These are phyloP conservation scores for Solanum hybrid DNA, from an alignment of 305 asterid genomes.

Conservation along the genomic window DNA sequence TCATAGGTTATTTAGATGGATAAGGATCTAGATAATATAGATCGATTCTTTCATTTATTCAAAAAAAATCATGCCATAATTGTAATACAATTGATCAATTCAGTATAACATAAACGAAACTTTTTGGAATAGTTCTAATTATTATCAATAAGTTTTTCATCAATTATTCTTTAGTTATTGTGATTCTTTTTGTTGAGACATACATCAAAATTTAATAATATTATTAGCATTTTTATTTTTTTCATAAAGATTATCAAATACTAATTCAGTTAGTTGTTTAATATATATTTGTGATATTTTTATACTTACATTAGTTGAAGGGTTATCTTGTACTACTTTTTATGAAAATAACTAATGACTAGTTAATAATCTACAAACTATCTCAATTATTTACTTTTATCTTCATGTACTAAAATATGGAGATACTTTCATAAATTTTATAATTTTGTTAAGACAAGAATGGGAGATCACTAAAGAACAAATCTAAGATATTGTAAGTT, in stretches of 20 bases:
- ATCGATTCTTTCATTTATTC: neutral
- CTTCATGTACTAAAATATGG: too few relatives aligned
- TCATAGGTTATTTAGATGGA: neutral
- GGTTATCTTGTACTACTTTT: neutral
- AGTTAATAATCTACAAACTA: neutral
- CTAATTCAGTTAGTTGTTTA: neutral
- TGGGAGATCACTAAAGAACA: too few relatives aligned
- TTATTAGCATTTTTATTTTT: neutral
- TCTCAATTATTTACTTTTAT: too few relatives aligned
- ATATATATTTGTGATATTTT: neutral
- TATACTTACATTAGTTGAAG: neutral
- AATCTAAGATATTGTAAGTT: neutral
- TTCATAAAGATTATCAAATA: neutral
- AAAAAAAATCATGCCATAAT: neutral
- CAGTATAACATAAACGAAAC: neutral
- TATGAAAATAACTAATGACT: neutral
- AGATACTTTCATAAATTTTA: too few relatives aligned
- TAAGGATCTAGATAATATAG: neutral
- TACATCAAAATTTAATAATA: neutral
- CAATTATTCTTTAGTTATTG: neutral
- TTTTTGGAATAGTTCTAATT: neutral
- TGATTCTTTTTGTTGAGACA: neutral
- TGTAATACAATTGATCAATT: too few relatives aligned
- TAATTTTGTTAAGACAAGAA: too few relatives aligned
- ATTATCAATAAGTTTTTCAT: neutral